Evolutionary conservation across 768 basidiomycete species (phyloP), one percentile per base, ranked within the genome.

Genomic region (Leucosporidium yakuticum): DNA sequence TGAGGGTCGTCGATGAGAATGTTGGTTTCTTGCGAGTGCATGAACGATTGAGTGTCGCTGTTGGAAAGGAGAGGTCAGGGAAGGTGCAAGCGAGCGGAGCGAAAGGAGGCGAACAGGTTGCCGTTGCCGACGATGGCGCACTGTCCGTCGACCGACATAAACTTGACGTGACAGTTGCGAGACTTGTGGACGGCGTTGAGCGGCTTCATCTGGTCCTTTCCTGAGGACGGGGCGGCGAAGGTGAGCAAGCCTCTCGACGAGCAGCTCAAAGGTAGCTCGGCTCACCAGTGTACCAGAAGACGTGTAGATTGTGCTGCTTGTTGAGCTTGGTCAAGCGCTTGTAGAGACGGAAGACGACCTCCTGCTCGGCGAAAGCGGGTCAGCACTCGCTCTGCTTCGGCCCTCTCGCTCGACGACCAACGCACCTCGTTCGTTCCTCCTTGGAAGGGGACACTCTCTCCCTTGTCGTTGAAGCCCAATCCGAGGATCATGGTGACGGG

Each of bases 151-250:
- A 87, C 82, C 47, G 83, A 80, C 79, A 87, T 86, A 74, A 88
- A 81, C 76, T 88, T 87, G 75, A 87, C 79, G 71, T 89, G 87
- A 75, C 87, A 88, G 76, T 87, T 88, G 29, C 88, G 82, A 71
- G 87, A 84, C 79, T 86, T 87, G 74, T 81, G 78, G 36, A 84
- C 83, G 17, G 87, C 87, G 65, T 86, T 85, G 51, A 87, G 80
- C 5, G 88, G 88, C 55, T 82, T 81, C 1, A 81, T 82, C 78
- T 87, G 85, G 74, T 88, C 87, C 75, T 85, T 87, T 61, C 84
- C 75, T 62, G 66, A 36, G 39, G 11, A 11, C 4, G 14, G 25
- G 2, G 21, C n/a, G 7, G 34, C 36, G 2, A 19, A 15, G 8
- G 27, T 23, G 21, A 25, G 51, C 29, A 34, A 62, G 27, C 2